A percentile compares a stretch with the other conserved stretches of the same genome.
phyloP scores from a whole-genome alignment of 768 basidiomycete genomes.

The Boletus edulis region DNA sequence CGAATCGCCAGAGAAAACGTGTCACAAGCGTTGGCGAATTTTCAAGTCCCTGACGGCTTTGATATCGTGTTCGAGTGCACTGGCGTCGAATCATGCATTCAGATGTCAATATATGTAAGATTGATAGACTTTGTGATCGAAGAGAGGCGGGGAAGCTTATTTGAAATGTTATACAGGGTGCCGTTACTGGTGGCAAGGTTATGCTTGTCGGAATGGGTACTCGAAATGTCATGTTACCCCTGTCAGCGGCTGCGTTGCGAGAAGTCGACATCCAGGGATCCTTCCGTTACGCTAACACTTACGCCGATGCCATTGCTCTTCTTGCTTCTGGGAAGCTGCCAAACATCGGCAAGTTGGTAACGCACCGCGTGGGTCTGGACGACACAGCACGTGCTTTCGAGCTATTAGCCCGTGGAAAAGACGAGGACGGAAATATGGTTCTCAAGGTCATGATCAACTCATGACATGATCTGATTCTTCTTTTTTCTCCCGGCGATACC shows the following conservation, averaged over 20 bases:
- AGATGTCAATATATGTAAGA: constrained; percentile 87
- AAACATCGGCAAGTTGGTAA: constrained; percentile 71
- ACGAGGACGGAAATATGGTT: constrained; percentile 78
- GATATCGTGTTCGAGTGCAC: constrained; percentile 96
- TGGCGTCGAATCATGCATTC: constrained; percentile 88
- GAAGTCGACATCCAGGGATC: constrained; percentile 93
- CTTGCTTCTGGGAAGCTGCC: constrained; percentile 62
- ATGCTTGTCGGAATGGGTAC: constrained; percentile 97
- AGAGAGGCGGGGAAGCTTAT: constrained; percentile 11
- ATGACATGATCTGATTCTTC: constrained; percentile 11
- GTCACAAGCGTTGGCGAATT: constrained; percentile 48
- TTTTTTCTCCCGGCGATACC: not conserved
- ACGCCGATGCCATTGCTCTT: constrained; percentile 79
- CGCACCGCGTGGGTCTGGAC: constrained; percentile 68
- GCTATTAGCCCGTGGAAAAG: constrained; percentile 71
- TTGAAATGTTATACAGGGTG: constrained; percentile 50
- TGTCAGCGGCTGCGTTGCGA: constrained; percentile 76
- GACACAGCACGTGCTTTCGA: constrained; percentile 78
- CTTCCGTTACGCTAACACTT: constrained; percentile 90
- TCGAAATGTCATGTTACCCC: constrained; percentile 75
- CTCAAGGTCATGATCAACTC: constrained; percentile 84
- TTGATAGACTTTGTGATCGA: constrained; percentile 8
- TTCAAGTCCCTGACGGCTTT: constrained; percentile 72
- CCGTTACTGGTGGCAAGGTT: constrained; percentile 82
- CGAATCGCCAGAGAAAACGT: constrained; percentile 59